phyloP scores from a whole-genome alignment of 2,329 filamentous ascomycete genomes.

The Fusarium clavum region DNA sequence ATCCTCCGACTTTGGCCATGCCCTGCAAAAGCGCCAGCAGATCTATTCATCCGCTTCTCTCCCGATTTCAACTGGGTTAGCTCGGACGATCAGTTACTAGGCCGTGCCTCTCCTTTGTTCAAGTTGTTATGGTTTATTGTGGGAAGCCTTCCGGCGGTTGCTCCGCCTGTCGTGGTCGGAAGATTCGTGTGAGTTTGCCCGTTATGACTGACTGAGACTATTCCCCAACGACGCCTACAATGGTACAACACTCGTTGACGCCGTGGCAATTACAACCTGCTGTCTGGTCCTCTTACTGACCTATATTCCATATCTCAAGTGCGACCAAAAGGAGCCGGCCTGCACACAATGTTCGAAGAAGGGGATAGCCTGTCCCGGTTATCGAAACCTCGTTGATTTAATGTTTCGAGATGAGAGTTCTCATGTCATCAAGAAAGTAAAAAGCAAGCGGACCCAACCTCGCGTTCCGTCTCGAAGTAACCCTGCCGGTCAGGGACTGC shows the following conservation, averaged over 20 bases:
- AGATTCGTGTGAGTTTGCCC: slow-evolving; percentile 62
- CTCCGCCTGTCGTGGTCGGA: slow-evolving; percentile 66
- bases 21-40: slow-evolving; percentile 25
- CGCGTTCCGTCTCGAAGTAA: slow-evolving; percentile 41
- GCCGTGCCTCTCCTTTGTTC: neutral
- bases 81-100: slow-evolving; percentile 4
- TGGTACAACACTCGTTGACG: neutral
- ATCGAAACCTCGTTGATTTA: slow-evolving; percentile 65
- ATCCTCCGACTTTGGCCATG: slow-evolving; percentile 25
- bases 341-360: slow-evolving; percentile 68
- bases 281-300: slow-evolving; percentile 9
- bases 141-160: slow-evolving; percentile 69
- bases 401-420: slow-evolving; percentile 69
- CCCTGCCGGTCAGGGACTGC: slow-evolving; percentile 24
- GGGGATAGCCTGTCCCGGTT: slow-evolving; percentile 64
- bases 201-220: neutral
- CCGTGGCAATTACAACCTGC: slow-evolving; percentile 2
- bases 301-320: slow-evolving; percentile 52
- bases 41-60: neutral
- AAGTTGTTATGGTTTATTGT: slow-evolving; percentile 65
- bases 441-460: slow-evolving; percentile 48
- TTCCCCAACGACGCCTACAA: neutral
- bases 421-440: slow-evolving; percentile 66
- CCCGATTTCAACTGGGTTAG: slow-evolving; percentile 6
- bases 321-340: slow-evolving; percentile 63